Evolutionary conservation across 2,329 filamentous ascomycete species (phyloP), one percentile per base, ranked within the genome.

Genomic region (Epichloe coenophiala): DNA sequence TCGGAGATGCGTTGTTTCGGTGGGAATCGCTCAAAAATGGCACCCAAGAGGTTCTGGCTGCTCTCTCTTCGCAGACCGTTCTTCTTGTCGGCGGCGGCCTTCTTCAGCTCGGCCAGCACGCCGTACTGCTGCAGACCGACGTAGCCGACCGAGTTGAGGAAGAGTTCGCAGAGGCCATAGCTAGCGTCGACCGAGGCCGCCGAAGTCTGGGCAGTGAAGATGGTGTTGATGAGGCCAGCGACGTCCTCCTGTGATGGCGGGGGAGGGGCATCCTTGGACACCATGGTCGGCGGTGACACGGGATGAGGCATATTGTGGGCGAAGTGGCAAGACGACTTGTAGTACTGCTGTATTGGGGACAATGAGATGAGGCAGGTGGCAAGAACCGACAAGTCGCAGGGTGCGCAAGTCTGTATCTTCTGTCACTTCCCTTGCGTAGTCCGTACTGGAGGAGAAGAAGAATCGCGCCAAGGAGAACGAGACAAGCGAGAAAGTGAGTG

Each of bases 21-120:
- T 44, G 89, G 87, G 63, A 97, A 86, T 40, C 86, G 83, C 74
- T 98, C 93, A 61, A 97, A 91, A 45, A 98, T 74, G 50, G 94
- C 91, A 51, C 94, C 93, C 23, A 97, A 77, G 41, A 95, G 84
- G 67, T 96, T 94, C 81, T 97, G 94, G 57, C 90, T 86, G 62
- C 89, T 88, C 71, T 98, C 93, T 60, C 91, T 80, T 59, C 80
- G 81, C 39, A 84, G 77, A 15, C 84, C 85, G 68, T 83, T 90
- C 76, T 98, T 98, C 81, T 97, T 98, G 71, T 97, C 89, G 59
- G 76, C 72, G 4, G 91, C 89, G 38, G 87, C 88, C 75, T 95
- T 80, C 63, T 74, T 78, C 55, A 80, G 57, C 63, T 79, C 75
- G 59, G 71, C 65, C 31, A 80, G 61, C 56, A 82, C 63, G 56